Evolutionary conservation across 2,329 filamentous ascomycete species (phyloP), one percentile per base, ranked within the genome.

Genomic region (Diaporthe nobilis): DNA sequence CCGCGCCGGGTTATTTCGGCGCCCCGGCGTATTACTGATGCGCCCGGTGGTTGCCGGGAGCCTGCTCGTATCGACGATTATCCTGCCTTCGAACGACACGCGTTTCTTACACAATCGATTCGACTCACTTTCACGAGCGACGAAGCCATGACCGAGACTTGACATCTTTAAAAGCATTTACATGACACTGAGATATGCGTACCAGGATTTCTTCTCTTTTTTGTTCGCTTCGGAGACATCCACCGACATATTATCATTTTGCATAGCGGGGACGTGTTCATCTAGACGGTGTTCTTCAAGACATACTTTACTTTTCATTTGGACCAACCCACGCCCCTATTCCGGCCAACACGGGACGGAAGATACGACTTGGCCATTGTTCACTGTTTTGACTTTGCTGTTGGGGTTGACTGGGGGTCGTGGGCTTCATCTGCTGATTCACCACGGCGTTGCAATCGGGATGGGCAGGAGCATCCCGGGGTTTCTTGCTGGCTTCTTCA

Each of bases 1-100:
- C 80, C 28, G 79, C 78, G 9, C 79, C 80, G 22, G 71, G 72
- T 2, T 81, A 80, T 63, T 81, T 77, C 49, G 74, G 74, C 10
- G 73, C 70, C n/a, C 31, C 60, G 13, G 13, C 13, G 12, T 68
- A 53, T 25, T 73, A 68, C 53, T 68, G 53, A 76, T 25, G 28
- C 25, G 25, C 1, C 17, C 17, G 15, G 34, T 22, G 22, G n/a
- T 37, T 28, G 9, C 34, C 10, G 6, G 17, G 39, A 42, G 37
- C 37, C 20, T 10, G 25, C 22, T 20, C 15, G 12, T n/a, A 9
- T 15, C 25, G 7, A n/a, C 8, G 8, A 22, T 31, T 7, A 22
- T n/a, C 25, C n/a, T 39, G 4, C 39, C 9, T 2, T 42, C n/a
- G 34, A 3, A 17, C 15, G 22, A n/a, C 25, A 22, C 9, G 28